phyloP scores from a whole-genome alignment of 495 filamentous ascomycete genomes.

The Aspergillus mulundensis region DNA sequence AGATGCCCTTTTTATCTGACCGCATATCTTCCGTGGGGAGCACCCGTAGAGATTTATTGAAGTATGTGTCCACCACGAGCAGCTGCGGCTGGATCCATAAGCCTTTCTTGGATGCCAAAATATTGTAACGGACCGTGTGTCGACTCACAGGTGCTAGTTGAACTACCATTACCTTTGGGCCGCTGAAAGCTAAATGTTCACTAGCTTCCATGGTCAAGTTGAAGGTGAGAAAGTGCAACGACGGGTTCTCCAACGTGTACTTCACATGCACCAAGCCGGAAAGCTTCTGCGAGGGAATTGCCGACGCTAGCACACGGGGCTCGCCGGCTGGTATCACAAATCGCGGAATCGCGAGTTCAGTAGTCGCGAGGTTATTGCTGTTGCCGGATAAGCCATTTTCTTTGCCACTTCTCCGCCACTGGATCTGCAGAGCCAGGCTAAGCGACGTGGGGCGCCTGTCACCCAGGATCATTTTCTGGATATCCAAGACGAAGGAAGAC shows the following conservation, averaged over 20 bases:
- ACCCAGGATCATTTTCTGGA: slow-evolving; percentile 71
- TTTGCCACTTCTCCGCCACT: slow-evolving; percentile 59
- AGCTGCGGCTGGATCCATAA: slow-evolving; percentile 70
- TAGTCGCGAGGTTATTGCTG: slow-evolving; percentile 24
- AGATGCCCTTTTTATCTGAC: slow-evolving; percentile 65
- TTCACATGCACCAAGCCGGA: slow-evolving; percentile 48
- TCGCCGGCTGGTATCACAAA: slow-evolving; percentile 76
- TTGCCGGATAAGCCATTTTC: slow-evolving; percentile 6
- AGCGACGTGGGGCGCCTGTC: slow-evolving; percentile 69
- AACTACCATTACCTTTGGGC: slow-evolving; percentile 71
- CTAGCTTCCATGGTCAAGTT: slow-evolving; percentile 85
- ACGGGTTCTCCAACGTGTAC: slow-evolving; percentile 89
- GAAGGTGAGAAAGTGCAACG: slow-evolving; percentile 90
- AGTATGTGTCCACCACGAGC: slow-evolving; percentile 80
- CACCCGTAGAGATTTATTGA: slow-evolving; percentile 78
- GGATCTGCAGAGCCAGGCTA: slow-evolving; percentile 69
- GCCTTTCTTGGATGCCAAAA: slow-evolving; percentile 57
- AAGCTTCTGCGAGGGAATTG: slow-evolving; percentile 41
- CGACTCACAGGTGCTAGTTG: slow-evolving; percentile 77
- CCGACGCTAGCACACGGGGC: slow-evolving; percentile 76
- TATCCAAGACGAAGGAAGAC: slow-evolving; percentile 64
- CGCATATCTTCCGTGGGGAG: slow-evolving; percentile 69
- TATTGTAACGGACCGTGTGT: slow-evolving; percentile 61
- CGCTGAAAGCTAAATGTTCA: slow-evolving; percentile 90
- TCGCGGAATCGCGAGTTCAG: slow-evolving; percentile 70